Percentiles rank a stretch among this genome's conserved stretches.
phyloP scores from a whole-genome alignment of 441 rosid genomes.

The Eruca vesicaria region DNA sequence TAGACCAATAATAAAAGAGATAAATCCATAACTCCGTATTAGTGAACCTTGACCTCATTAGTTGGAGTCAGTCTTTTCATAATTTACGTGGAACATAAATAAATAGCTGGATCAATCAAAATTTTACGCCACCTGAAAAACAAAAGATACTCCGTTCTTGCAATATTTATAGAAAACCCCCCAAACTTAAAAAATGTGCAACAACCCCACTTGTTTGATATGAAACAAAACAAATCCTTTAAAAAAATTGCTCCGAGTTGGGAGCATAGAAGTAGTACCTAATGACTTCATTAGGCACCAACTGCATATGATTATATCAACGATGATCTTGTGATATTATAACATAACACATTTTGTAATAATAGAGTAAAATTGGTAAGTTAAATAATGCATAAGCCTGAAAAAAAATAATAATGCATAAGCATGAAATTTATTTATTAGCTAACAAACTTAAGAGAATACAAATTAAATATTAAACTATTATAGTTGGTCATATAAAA shows the following conservation, averaged over 20 bases:
- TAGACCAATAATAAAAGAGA: conserved; percentile 33
- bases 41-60: conserved; percentile 30
- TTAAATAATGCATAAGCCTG: neutral
- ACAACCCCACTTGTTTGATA: neutral
- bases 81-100: conserved; percentile 13
- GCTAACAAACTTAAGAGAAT: neutral
- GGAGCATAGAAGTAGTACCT: conserved; percentile 14
- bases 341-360: neutral
- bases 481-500: neutral
- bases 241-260: neutral
- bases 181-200: neutral
- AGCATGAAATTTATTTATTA: neutral
- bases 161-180: conserved; percentile 5
- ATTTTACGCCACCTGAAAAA: conserved; percentile 1
- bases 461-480: neutral
- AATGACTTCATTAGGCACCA: conserved; percentile 12
- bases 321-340: neutral
- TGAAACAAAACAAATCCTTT: neutral
- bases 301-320: conserved; percentile 11
- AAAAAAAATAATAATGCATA: neutral
- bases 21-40: conserved; percentile 30
- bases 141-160: neutral
- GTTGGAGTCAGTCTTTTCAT: conserved; percentile 9
- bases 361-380: neutral
- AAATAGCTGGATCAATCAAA: conserved; percentile 22